Evolutionary conservation across 345 rosid species (phyloP).

Genomic region (Euclidium syriacum): DNA sequence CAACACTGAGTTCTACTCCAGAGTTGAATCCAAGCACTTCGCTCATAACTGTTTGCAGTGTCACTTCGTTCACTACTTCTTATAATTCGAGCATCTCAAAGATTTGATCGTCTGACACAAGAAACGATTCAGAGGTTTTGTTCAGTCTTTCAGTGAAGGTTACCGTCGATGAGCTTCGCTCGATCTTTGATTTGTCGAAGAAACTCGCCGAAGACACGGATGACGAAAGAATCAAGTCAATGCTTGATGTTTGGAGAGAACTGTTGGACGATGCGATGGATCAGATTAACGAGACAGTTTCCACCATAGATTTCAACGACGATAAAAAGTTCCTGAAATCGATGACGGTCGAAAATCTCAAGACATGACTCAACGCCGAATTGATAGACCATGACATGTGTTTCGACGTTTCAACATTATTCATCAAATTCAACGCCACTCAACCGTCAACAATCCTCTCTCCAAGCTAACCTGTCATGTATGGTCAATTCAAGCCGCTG

Average conservation of each 20-base stretch:
- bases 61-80: slow-evolving; percentile 56
- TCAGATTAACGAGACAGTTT: slow-evolving; percentile 46
- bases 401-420: too few relatives aligned
- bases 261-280: slow-evolving; percentile 63
- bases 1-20: slow-evolving; percentile 12
- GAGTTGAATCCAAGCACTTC: slow-evolving; percentile 57
- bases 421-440: too few relatives aligned
- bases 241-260: slow-evolving; percentile 44
- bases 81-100: slow-evolving; percentile 65
- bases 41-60: slow-evolving; percentile 53
- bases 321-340: slow-evolving; percentile 29
- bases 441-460: too few relatives aligned
- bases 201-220: slow-evolving; percentile 23
- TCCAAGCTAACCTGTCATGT: too few relatives aligned
- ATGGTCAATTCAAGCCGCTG: too few relatives aligned
- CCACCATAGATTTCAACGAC: slow-evolving; percentile 37
- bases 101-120: slow-evolving; percentile 40
- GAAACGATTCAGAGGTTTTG: slow-evolving; percentile 48
- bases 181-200: slow-evolving; percentile 28
- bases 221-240: slow-evolving; percentile 30
- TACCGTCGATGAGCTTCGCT: slow-evolving; percentile 38
- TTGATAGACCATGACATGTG: slow-evolving; percentile 71
- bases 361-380: slow-evolving; percentile 67
- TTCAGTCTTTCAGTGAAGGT: slow-evolving; percentile 53
- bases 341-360: slow-evolving; percentile 43